A percentile compares a stretch with the other conserved stretches of the same genome.
phyloP scores from a whole-genome alignment of 208 protist genomes.

The Endotrypanum monterogeii region DNA sequence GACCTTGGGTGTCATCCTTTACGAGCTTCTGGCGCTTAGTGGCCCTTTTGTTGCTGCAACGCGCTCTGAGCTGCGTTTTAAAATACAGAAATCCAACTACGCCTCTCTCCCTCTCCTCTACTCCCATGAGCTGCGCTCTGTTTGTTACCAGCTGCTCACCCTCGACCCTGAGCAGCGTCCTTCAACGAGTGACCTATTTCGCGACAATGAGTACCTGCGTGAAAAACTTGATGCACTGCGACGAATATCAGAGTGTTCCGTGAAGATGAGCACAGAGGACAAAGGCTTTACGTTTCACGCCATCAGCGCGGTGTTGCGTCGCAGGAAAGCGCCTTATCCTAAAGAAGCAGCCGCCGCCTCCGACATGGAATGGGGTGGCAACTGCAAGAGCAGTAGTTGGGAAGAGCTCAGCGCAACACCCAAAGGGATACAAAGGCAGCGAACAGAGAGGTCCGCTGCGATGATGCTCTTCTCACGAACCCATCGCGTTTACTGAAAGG shows the following conservation, averaged over 20 bases:
- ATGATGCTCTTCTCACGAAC: not conserved
- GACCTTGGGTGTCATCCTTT: slow-evolving; percentile 75
- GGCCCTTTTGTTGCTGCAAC: slow-evolving; percentile 66
- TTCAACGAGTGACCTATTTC: slow-evolving; percentile 26
- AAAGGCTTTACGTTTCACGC: slow-evolving; percentile 24
- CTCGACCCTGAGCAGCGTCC: slow-evolving; percentile 16
- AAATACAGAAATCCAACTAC: slow-evolving; percentile 12
- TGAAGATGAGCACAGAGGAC: slow-evolving; percentile 26
- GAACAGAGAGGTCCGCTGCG: not conserved
- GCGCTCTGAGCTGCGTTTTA: slow-evolving; percentile 10
- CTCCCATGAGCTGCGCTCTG: slow-evolving; percentile 13
- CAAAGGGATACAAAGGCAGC: not conserved
- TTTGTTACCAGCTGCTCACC: slow-evolving; percentile 22
- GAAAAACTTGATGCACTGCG: slow-evolving; percentile 28
- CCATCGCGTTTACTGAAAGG: not conserved
- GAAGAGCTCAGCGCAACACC: not conserved
- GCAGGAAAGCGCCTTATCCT: not conserved
- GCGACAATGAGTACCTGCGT: slow-evolving; percentile 29
- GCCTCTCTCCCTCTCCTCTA: slow-evolving; percentile 5
- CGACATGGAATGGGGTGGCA: not conserved
- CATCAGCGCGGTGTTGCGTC: slow-evolving; percentile 29
- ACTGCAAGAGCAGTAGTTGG: not conserved
- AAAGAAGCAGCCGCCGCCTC: not conserved
- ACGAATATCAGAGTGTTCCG: slow-evolving; percentile 31
- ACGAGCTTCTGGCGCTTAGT: slow-evolving; percentile 70